Evolutionary conservation across 2,329 filamentous ascomycete genomes (phyloP).

Genomic region (Ascomycota sp.): DNA sequence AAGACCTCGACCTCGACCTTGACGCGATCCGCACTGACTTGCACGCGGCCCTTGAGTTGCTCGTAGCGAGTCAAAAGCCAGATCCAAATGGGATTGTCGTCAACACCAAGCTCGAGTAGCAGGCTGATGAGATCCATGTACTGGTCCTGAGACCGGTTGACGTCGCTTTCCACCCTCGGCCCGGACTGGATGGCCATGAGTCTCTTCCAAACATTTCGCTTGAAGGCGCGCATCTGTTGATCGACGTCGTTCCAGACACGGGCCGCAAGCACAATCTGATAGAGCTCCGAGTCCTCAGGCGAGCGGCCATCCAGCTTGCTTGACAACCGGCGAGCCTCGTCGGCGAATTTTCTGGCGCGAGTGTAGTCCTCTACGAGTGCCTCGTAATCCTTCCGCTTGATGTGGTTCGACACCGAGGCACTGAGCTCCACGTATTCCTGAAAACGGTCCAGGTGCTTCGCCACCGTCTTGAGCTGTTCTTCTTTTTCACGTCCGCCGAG

Average conservation of each 20-base stretch:
- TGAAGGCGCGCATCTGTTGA: constrained; percentile 68
- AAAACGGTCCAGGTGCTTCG: constrained; percentile 57
- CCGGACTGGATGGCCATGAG: constrained; percentile 47
- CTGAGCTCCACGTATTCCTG: constrained; percentile 68
- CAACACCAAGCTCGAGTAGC: constrained; percentile 79
- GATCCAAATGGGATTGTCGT: constrained; percentile 90
- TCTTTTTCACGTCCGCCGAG: constrained; percentile 82
- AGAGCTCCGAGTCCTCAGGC: constrained; percentile 59
- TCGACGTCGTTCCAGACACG: constrained; percentile 93
- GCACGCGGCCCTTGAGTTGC: constrained; percentile 71
- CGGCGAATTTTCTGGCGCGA: constrained; percentile 61
- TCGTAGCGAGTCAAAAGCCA: constrained; percentile 87
- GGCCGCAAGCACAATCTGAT: constrained; percentile 71
- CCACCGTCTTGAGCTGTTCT: constrained; percentile 60
- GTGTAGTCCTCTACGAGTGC: constrained; percentile 70
- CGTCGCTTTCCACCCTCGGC: constrained; percentile 24
- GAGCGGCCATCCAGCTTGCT: constrained; percentile 30
- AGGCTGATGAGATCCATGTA: constrained; percentile 83
- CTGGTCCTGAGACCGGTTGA: constrained; percentile 47
- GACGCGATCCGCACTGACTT: constrained; percentile 60
- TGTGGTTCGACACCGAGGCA: constrained; percentile 56
- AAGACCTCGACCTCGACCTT: constrained; percentile 85
- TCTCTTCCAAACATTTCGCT: constrained; percentile 72
- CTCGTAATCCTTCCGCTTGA: constrained; percentile 83
- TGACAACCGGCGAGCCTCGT: constrained; percentile 54